Evolutionary conservation across 306 rosid species (phyloP).

Genomic region (Abrus precatorius): DNA sequence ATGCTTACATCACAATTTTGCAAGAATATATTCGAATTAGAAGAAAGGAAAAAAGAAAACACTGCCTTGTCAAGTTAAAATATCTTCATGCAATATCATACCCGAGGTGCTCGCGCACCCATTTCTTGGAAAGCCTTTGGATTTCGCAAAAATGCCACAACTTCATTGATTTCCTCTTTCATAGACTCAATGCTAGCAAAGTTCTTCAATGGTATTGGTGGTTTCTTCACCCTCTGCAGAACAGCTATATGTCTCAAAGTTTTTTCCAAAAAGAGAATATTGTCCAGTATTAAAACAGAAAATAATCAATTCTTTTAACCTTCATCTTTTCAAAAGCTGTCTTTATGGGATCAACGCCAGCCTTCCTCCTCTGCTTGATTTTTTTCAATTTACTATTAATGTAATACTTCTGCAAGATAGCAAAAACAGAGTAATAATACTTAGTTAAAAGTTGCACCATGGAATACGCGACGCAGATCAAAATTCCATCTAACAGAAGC

Average conservation of each 20-base stretch:
- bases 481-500: slow-evolving; percentile 34
- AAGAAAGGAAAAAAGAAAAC: slow-evolving; percentile 17
- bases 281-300: slow-evolving; percentile 15
- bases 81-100: slow-evolving; percentile 55
- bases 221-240: slow-evolving; percentile 95
- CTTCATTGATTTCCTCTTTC: slow-evolving; percentile 97
- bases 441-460: slow-evolving; percentile 38
- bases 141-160: slow-evolving; percentile 91
- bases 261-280: slow-evolving; percentile 41
- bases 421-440: slow-evolving; percentile 40
- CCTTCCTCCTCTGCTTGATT: slow-evolving; percentile 65
- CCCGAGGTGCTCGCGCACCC: slow-evolving; percentile 99
- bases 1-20: slow-evolving; percentile 21
- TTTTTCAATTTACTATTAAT: slow-evolving; percentile 55
- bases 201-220: slow-evolving; percentile 88
- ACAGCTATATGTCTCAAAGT: slow-evolving; percentile 51
- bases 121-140: slow-evolving; percentile 93
- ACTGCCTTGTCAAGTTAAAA: slow-evolving; percentile 2
- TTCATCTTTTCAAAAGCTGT: slow-evolving; percentile 92
- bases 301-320: slow-evolving; percentile 58
- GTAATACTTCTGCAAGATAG: slow-evolving; percentile 71
- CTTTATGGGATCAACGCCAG: slow-evolving; percentile 90
- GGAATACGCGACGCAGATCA: slow-evolving; percentile 30
- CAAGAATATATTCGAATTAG: slow-evolving; percentile 19
- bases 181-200: slow-evolving; percentile 92